phyloP scores from a whole-genome alignment of 176 grass and related monocot species.

The Avena insularis region DNA sequence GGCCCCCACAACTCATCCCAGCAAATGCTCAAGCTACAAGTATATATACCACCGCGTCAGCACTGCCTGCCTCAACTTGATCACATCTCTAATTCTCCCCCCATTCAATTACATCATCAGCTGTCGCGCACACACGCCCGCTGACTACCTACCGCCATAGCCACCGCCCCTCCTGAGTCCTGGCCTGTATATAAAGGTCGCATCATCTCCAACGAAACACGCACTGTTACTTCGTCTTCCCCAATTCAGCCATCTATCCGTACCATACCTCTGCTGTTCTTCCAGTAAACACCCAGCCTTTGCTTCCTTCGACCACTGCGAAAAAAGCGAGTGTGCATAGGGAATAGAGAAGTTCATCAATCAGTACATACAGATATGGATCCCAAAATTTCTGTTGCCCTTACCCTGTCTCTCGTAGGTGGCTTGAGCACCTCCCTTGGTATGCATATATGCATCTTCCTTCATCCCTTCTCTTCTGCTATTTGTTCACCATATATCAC shows the following conservation, averaged over 20 bases:
- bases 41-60: constrained; percentile 13
- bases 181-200: constrained; percentile 37
- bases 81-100: background rate
- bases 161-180: background rate
- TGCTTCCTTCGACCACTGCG: too few relatives aligned
- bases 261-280: background rate
- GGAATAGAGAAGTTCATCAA: constrained; percentile 1
- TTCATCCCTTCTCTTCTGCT: background rate
- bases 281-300: background rate
- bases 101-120: constrained; percentile 24
- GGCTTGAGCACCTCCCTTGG: constrained; percentile 77
- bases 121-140: constrained; percentile 11
- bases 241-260: background rate
- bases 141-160: constrained; percentile 6
- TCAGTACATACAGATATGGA: constrained; percentile 50
- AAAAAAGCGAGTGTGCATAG: background rate
- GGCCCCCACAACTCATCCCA: constrained; percentile 21
- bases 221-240: constrained; percentile 11
- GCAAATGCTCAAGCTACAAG: background rate
- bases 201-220: constrained; percentile 30
- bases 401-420: constrained; percentile 68
- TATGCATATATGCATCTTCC: constrained; percentile 25
- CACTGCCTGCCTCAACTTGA: background rate
- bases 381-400: constrained; percentile 61
- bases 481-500: background rate